These are phyloP conservation scores for Fistulifera solaris DNA, from an alignment of 108 stramenopile species.

Conservation along the genomic window DNA sequence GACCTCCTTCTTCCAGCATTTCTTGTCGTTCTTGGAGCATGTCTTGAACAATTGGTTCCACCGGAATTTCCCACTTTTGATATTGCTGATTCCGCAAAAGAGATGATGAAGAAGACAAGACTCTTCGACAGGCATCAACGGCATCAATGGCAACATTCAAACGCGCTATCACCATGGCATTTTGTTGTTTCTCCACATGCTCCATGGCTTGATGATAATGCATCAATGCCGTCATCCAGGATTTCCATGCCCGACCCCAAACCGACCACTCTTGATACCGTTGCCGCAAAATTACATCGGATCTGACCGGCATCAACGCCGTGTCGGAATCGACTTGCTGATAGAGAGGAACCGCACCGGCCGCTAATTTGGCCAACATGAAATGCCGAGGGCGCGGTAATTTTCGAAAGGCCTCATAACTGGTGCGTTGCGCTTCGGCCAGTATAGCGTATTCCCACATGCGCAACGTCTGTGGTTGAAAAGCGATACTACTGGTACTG, in stretches of 20 bases:
- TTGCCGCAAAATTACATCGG: not conserved
- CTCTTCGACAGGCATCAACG: not conserved
- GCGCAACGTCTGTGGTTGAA: constrained; percentile 8
- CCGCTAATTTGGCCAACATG: constrained; percentile 34
- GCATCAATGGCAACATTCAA: not conserved
- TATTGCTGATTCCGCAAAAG: not conserved
- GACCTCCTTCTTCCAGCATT: not conserved
- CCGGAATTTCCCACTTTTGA: constrained; percentile 1
- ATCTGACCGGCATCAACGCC: not conserved
- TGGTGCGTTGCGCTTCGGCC: constrained; percentile 33
- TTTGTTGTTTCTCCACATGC: constrained; percentile 12
- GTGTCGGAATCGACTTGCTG: constrained; percentile 5
- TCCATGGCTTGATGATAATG: constrained; percentile 34
- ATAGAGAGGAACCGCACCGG: constrained; percentile 28
- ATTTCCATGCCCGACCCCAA: constrained; percentile 18
- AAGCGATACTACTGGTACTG: not conserved
- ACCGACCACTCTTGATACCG: constrained; percentile 14
- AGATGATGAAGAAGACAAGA: constrained; percentile 1
- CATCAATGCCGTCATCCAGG: constrained; percentile 26
- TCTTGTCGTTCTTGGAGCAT: constrained; percentile 3
- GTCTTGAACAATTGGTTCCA: not conserved
- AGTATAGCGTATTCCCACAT: constrained; percentile 32
- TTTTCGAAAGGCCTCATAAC: constrained; percentile 25
- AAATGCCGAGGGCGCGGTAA: constrained; percentile 21
- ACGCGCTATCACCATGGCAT: not conserved